Conservation (phyloP, 345 rosid species). For the Eutrema heterophyllum region DNA sequence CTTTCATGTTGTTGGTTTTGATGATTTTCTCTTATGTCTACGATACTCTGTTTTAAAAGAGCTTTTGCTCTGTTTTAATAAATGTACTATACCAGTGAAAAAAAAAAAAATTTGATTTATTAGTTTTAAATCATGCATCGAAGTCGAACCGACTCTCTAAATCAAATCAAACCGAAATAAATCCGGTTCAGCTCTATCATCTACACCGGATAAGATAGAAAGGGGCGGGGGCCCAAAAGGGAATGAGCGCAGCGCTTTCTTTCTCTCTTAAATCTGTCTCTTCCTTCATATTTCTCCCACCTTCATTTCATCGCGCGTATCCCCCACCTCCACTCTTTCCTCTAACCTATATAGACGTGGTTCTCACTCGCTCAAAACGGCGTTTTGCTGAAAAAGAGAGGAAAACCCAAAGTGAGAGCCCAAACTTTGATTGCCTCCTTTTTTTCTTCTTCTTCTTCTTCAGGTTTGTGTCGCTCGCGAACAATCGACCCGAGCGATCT, state of each 20-base stretch:
- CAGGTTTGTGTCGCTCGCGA: not conserved
- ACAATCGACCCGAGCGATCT: not conserved
- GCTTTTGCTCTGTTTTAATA: no score
- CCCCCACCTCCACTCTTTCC: not conserved
- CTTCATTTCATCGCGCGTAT: not conserved
- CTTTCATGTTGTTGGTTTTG: no score
- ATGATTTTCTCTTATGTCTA: no score
- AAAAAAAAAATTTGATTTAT: no score
- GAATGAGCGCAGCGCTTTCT: not conserved
- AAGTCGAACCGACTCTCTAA: not conserved
- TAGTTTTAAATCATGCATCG: not conserved
- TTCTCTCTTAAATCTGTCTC: conserved; percentile 7
- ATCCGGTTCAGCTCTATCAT: not conserved
- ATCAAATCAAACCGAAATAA: not conserved
- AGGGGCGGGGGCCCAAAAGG: not conserved
- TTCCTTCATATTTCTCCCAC: not conserved
- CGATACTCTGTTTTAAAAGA: no score
- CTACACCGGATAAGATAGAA: not conserved
- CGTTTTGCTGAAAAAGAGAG: not conserved
- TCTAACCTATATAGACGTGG: not conserved
- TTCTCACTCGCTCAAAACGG: not conserved
- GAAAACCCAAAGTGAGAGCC: conserved; percentile 5
- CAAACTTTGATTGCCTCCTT: not conserved
- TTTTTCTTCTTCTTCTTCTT: not conserved
- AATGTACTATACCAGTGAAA: no score